A percentile compares a stretch with the other conserved stretches of the same genome.
Conservation (phyloP, 805 yeast species). For the Cyberlindnera xylosilytica region DNA sequence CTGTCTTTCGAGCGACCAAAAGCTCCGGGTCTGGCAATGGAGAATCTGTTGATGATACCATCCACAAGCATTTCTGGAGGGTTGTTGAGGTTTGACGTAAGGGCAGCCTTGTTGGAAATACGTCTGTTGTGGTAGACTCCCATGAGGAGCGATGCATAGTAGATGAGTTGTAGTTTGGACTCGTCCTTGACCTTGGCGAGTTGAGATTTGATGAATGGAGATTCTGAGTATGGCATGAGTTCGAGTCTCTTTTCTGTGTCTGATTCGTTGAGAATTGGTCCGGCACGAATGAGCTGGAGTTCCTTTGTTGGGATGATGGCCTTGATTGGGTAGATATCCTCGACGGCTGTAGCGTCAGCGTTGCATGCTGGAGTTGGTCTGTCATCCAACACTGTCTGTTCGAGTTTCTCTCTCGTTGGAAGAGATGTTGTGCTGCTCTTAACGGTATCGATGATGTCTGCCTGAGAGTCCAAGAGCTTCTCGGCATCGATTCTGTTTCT, state of each 20-base stretch:
- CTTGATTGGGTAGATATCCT: slow-evolving; percentile 74
- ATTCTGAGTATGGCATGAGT: slow-evolving; percentile 58
- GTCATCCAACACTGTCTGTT: slow-evolving; percentile 52
- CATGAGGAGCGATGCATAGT: slow-evolving; percentile 73
- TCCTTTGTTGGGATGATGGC: slow-evolving; percentile 69
- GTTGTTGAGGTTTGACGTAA: slow-evolving; percentile 58
- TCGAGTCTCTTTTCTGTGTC: slow-evolving; percentile 49
- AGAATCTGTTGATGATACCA: slow-evolving; percentile 67
- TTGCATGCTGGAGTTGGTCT: slow-evolving; percentile 83
- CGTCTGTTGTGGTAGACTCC: slow-evolving; percentile 80
- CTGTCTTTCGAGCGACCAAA: slow-evolving; percentile 75
- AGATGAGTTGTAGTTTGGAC: slow-evolving; percentile 63
- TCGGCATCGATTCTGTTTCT: slow-evolving; percentile 86
- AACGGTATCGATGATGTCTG: slow-evolving; percentile 80
- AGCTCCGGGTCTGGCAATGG: slow-evolving; percentile 59
- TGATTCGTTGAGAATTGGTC: slow-evolving; percentile 54
- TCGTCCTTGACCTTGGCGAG: slow-evolving; percentile 37
- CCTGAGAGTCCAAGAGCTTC: slow-evolving; percentile 66
- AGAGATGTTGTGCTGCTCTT: slow-evolving; percentile 63
- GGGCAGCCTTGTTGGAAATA: slow-evolving; percentile 51
- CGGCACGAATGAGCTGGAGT: slow-evolving; percentile 60
- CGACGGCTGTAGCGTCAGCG: slow-evolving; percentile 75
- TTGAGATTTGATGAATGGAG: slow-evolving; percentile 50
- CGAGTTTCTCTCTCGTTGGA: slow-evolving; percentile 69
- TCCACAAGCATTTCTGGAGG: slow-evolving; percentile 76